Evolutionary conservation across 1,139 yeast species (phyloP), one percentile per base, ranked within the genome.

Genomic region (Keqinozyma sinolaborantium): DNA sequence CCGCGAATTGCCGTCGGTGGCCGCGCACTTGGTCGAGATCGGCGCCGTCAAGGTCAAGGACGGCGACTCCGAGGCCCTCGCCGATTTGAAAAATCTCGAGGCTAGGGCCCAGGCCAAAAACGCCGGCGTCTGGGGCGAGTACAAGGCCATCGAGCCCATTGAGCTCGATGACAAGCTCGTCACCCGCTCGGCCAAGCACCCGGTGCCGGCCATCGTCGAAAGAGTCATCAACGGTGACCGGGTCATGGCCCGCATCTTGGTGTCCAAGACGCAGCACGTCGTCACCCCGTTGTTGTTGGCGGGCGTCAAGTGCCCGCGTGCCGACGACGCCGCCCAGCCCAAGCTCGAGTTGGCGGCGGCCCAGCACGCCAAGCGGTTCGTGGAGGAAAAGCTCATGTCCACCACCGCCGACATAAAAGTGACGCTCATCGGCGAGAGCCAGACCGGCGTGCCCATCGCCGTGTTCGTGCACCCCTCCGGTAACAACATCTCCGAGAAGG

Each of bases 151-250:
- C 10, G 55, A 48, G 9, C 30, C 57, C 10, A 55, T 73, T 30
- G 58, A 61, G 26, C 58, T 79, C 26, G 58, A 70, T 16, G 66
- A 60, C 11, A 51, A 49, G 8, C 58, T 70, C 26, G 57, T 65
- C 34, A 50, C 53, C 13, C 53, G 53, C 33, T 67, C 79, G 5
- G 56, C 53, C 34, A 56, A 56, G 19, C 38, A 56, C 16, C 77
- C 81, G 23, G 57, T 77, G 39, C 63, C 70, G 12, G 69, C 83
- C 14, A 71, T 86, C 37, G 79, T 86, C 20, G 95, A 86, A 55
- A 77, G 74, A 47, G 94, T 83, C 14, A 70, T 85, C 36, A 67
- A 82, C 42, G 95, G 95, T 31, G 95, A 87, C 56, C 64, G 95
- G 33, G 56, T 84, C 24, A 60, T 81, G 33, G 73, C 76, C 26